A percentile compares a stretch with the other conserved stretches of the same genome.
Conservation (phyloP, 225 moss, liverwort and hornwort species). For the Takakia lepidozioides region DNA sequence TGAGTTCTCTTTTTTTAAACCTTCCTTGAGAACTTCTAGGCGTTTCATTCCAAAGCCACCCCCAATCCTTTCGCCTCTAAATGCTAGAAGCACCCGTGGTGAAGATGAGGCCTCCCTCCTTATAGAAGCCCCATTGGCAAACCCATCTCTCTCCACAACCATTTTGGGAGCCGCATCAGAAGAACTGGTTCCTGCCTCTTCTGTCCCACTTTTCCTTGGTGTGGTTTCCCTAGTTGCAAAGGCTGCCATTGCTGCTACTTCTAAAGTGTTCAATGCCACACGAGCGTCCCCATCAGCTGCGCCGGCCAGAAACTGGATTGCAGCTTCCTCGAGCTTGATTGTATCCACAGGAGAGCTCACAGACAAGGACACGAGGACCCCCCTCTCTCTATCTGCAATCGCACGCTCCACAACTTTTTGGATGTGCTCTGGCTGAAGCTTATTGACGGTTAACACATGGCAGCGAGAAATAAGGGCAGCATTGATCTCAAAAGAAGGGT, state of each 20-base stretch:
- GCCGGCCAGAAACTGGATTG: constrained; percentile 54
- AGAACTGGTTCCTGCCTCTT: constrained; percentile 20
- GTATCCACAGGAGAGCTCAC: constrained; percentile 22
- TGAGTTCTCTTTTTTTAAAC: constrained; percentile 55
- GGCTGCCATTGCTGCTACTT: constrained; percentile 59
- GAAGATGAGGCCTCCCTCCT: constrained; percentile 33
- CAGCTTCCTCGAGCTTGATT: constrained; percentile 63
- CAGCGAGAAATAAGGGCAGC: constrained; percentile 70
- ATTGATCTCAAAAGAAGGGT: constrained; percentile 87
- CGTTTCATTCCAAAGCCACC: constrained; percentile 54
- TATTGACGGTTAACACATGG: constrained; percentile 57
- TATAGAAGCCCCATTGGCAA: constrained; percentile 1
- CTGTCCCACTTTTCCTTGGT: constrained; percentile 15
- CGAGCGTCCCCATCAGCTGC: constrained; percentile 84
- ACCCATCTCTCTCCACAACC: constrained; percentile 26
- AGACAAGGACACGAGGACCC: constrained; percentile 48
- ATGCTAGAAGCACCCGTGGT: constrained; percentile 8
- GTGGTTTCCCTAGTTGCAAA: constrained; percentile 37
- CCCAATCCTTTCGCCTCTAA: constrained; percentile 35
- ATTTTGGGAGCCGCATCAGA: constrained; percentile 11
- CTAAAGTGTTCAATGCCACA: constrained; percentile 78
- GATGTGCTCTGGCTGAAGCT: constrained; percentile 68
- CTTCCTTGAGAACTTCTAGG: constrained; percentile 73
- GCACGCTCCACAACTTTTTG: constrained; percentile 51
- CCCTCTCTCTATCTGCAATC: constrained; percentile 56